phyloP scores from a whole-genome alignment of 345 rosid genomes.

The Diplotaxis tenuifolia region DNA sequence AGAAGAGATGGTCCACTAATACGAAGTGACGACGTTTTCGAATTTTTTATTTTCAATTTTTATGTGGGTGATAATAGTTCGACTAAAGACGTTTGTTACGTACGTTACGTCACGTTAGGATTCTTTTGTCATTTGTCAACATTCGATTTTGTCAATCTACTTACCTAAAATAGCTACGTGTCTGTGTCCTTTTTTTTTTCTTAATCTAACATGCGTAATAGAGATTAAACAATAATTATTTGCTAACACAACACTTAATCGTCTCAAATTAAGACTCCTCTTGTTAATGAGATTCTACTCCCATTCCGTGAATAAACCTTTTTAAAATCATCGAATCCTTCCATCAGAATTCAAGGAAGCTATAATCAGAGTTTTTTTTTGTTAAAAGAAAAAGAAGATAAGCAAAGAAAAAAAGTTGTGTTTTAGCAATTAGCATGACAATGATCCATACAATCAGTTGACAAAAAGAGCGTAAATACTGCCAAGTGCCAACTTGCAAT shows the following conservation, averaged over 20 bases:
- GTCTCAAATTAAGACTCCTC: too few relatives aligned
- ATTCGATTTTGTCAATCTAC: neutral
- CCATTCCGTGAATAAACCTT: too few relatives aligned
- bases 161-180: neutral
- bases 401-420: too few relatives aligned
- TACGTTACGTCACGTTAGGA: neutral
- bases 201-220: neutral
- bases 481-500: too few relatives aligned
- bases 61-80: neutral
- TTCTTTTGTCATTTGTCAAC: conserved; percentile 19
- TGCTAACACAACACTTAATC: neutral
- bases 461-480: too few relatives aligned
- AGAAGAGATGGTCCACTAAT: neutral
- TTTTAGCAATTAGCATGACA: too few relatives aligned
- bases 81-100: conserved; percentile 22
- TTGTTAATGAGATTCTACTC: too few relatives aligned
- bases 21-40: conserved; percentile 28
- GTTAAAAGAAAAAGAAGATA: too few relatives aligned
- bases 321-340: too few relatives aligned
- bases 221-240: neutral
- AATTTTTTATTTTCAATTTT: neutral
- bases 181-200: neutral
- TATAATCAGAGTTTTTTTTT: too few relatives aligned
- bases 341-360: too few relatives aligned
- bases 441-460: too few relatives aligned